phyloP scores from a whole-genome alignment of 176 grass and related monocot genomes.

The Lolium multiflorum region DNA sequence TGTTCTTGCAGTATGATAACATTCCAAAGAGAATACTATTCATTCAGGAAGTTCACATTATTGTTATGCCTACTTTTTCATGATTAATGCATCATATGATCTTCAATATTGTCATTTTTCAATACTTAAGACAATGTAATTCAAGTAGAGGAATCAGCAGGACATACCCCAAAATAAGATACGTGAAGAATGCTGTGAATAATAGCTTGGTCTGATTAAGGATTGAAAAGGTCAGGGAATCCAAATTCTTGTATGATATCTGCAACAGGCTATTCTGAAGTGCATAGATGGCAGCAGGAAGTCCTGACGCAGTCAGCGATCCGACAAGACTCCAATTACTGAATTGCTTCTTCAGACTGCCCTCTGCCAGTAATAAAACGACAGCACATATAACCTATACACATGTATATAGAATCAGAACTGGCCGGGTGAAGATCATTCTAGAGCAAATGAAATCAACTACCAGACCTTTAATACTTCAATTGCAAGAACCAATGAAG shows the following conservation, averaged over 20 bases:
- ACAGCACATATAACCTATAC: constrained; percentile 78
- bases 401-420: constrained; percentile 51
- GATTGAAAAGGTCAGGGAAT: constrained; percentile 97
- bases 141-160: constrained; percentile 23
- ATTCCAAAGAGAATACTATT: constrained; percentile 1
- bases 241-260: constrained; percentile 98
- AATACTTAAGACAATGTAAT: constrained; percentile 26
- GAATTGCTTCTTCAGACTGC: constrained; percentile 67
- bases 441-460: constrained; percentile 33
- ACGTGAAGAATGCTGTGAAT: constrained; percentile 95
- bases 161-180: constrained; percentile 88
- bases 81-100: constrained; percentile 18
- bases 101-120: background rate
- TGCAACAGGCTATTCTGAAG: constrained; percentile 95
- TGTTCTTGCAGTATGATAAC: constrained; percentile 13
- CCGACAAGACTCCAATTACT: constrained; percentile 72
- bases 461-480: constrained; percentile 78
- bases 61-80: constrained; percentile 7
- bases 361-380: constrained; percentile 74
- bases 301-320: constrained; percentile 87
- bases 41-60: constrained; percentile 32
- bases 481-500: constrained; percentile 83
- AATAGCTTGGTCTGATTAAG: constrained; percentile 98
- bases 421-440: background rate
- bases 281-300: constrained; percentile 96